Evolutionary conservation across 306 rosid genomes (phyloP).

Genomic region (Trichosanthes truncata): DNA sequence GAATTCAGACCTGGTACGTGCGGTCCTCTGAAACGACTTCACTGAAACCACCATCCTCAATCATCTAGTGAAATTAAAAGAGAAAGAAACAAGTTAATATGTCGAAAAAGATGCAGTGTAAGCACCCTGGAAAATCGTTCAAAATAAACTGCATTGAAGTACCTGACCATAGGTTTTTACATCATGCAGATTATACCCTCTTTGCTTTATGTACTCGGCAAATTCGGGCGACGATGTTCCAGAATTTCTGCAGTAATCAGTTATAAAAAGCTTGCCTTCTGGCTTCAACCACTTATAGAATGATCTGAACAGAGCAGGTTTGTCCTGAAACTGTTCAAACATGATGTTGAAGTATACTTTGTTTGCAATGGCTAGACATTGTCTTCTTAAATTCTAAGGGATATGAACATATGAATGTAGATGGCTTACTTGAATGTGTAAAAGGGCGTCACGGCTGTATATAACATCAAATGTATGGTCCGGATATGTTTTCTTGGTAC

Average conservation of each 20-base stretch:
- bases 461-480: slow-evolving; percentile 64
- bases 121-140: background rate
- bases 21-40: slow-evolving; percentile 61
- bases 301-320: slow-evolving; percentile 57
- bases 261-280: slow-evolving; percentile 73
- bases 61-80: slow-evolving; percentile 34
- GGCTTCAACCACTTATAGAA: slow-evolving; percentile 90
- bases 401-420: background rate
- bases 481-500: slow-evolving; percentile 63
- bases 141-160: background rate
- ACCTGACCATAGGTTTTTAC: slow-evolving; percentile 60
- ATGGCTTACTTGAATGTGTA: slow-evolving; percentile 69
- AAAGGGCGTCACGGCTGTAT: slow-evolving; percentile 76
- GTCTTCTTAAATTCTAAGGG: background rate
- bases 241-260: slow-evolving; percentile 71
- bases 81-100: background rate
- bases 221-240: slow-evolving; percentile 55
- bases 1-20: slow-evolving; percentile 47
- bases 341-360: background rate
- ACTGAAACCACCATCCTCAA: slow-evolving; percentile 62
- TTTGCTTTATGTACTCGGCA: slow-evolving; percentile 59
- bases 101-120: background rate
- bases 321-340: slow-evolving; percentile 41
- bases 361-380: background rate
- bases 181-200: slow-evolving; percentile 71